Percentiles rank a stretch among this genome's conserved stretches.
These are phyloP conservation scores for Voacanga thouarsii DNA, from an alignment of 257 asterid species.

Conservation along the genomic window DNA sequence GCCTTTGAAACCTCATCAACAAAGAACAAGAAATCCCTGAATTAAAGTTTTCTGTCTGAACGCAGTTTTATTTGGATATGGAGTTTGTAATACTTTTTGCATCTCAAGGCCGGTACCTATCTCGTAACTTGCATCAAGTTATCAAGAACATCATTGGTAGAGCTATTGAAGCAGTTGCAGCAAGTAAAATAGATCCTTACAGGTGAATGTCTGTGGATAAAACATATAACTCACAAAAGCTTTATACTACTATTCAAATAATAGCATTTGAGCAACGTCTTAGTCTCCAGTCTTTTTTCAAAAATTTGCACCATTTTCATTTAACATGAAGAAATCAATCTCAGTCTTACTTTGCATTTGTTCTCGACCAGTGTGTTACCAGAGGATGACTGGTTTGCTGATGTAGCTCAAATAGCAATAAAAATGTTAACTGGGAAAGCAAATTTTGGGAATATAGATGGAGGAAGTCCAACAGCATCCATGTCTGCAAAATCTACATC, in stretches of 20 bases:
- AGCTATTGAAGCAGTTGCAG: slow-evolving; percentile 89
- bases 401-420: slow-evolving; percentile 85
- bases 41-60: neutral
- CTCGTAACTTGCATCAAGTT: slow-evolving; percentile 86
- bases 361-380: slow-evolving; percentile 51
- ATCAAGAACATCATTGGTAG: slow-evolving; percentile 78
- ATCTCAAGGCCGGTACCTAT: slow-evolving; percentile 88
- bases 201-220: slow-evolving; percentile 36
- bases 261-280: neutral
- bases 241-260: neutral
- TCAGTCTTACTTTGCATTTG: neutral
- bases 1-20: neutral
- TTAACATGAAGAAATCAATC: neutral
- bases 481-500: slow-evolving; percentile 58
- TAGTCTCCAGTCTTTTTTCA: neutral
- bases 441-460: slow-evolving; percentile 44
- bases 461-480: slow-evolving; percentile 63
- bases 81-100: slow-evolving; percentile 90
- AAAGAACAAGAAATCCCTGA: neutral
- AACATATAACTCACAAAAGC: neutral
- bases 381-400: slow-evolving; percentile 95
- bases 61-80: slow-evolving; percentile 95
- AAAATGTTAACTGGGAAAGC: slow-evolving; percentile 73
- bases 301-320: neutral
- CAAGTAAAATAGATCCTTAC: slow-evolving; percentile 70